Percentiles rank a stretch among this genome's conserved stretches.
Conservation (phyloP, 2,329 filamentous ascomycete genomes). For the Phaeosphaeria sp. region DNA sequence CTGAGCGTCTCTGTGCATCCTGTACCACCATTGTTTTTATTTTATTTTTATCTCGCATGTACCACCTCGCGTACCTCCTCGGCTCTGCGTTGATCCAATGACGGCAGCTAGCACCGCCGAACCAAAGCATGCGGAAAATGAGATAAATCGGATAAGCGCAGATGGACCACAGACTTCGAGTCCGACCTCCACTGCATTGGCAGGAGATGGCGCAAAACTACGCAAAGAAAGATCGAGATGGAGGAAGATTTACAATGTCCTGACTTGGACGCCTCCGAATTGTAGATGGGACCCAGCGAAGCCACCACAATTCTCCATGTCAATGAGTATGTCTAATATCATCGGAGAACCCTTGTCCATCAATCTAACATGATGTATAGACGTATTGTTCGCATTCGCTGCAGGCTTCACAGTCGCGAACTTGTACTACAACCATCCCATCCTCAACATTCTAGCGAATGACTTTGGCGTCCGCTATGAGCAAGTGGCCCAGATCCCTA, state of each 20-base stretch:
- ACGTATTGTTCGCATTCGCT: constrained; percentile 73
- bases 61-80: neutral
- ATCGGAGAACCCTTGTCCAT: neutral
- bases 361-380: neutral
- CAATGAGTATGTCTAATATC: constrained; percentile 53
- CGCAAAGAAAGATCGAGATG: constrained; percentile 15
- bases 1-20: neutral
- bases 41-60: neutral
- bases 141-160: neutral
- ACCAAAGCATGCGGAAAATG: neutral
- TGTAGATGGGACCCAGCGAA: constrained; percentile 72
- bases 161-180: neutral
- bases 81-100: neutral
- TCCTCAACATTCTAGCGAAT: constrained; percentile 74
- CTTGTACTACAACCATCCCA: constrained; percentile 81
- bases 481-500: constrained; percentile 71
- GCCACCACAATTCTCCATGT: constrained; percentile 72
- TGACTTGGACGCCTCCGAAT: constrained; percentile 67
- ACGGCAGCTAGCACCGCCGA: neutral
- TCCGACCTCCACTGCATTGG: neutral
- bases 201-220: neutral
- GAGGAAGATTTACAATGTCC: constrained; percentile 30
- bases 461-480: constrained; percentile 76
- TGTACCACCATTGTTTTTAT: neutral
- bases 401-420: constrained; percentile 79